phyloP scores from a whole-genome alignment of 805 yeast species.

The Grigorovia transvaalensis region DNA sequence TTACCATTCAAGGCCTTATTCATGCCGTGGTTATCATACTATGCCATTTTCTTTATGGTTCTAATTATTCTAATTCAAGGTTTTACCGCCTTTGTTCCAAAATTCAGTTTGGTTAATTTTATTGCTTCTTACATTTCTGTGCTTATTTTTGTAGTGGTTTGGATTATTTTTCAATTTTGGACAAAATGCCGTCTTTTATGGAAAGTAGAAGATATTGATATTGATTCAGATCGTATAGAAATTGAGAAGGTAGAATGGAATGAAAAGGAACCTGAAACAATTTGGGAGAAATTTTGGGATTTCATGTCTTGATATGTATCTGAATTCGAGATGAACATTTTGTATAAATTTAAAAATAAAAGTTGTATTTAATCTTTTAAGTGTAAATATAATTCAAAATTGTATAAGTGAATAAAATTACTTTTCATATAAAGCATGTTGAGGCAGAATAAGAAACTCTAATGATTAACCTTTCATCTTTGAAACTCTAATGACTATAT shows the following conservation, averaged over 20 bases:
- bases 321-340: too few species aligned
- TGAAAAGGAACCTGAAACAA: conserved; percentile 30
- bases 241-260: conserved; percentile 5
- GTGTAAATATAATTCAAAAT: too few species aligned
- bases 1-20: conserved; percentile 58
- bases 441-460: too few species aligned
- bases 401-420: too few species aligned
- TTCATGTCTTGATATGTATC: neutral
- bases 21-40: conserved; percentile 57
- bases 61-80: conserved; percentile 61
- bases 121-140: conserved; percentile 64
- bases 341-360: too few species aligned
- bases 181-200: conserved; percentile 39
- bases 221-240: conserved; percentile 50
- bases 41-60: conserved; percentile 43
- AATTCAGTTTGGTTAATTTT: conserved; percentile 40
- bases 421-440: too few species aligned
- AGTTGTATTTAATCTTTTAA: too few species aligned
- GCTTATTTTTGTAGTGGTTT: conserved; percentile 43
- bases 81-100: conserved; percentile 43
- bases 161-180: conserved; percentile 43
- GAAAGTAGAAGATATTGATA: conserved; percentile 20
- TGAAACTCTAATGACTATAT: too few species aligned
- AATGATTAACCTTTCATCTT: too few species aligned
- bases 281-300: conserved; percentile 21